Evolutionary conservation across 2,329 filamentous ascomycete genomes (phyloP), one percentile per base, ranked within the genome.

Genomic region (Aphanocladium album): DNA sequence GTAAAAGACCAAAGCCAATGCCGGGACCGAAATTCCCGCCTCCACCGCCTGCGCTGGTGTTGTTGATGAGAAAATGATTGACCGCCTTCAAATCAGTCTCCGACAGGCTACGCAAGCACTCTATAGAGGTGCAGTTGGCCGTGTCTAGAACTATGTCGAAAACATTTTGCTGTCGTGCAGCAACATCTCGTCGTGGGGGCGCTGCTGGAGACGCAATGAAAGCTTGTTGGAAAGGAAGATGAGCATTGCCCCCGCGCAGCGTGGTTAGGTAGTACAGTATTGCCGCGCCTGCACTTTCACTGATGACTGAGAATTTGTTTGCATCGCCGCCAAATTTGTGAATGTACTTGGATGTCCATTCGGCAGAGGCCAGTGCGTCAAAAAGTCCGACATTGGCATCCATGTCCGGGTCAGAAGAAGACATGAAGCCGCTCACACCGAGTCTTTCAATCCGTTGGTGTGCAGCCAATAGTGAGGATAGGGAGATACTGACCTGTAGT

Each of bases 201-300:
- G 60, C 53, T 4, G 58, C 61, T 2, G 62, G 62, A 1, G 64
- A 64, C 2, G 63, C 57, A 11, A 63, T 41, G 9, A 64, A 62
- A 14, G 41, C 61, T 43, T 63, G 51, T 51, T 73, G 72, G 66
- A 81, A 82, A 1, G 78, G 78, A 9, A 65, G 67, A 30, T 53
- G 63, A 8, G 64, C 66, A 25, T 67, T 67, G 2, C 79, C 80
- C 11, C 73, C 67, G 16, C 68, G 65, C 73, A 27, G 81, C 2
- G 62, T 84, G 62, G 84, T 78, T 60, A 85, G 81, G 64, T 84
- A 80, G 70, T 83, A 75, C 60, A 85, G 77, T 3, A 77, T 80
- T 0, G 80, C 80, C 8, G 73, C 81, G 30, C 82, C 82, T 9
- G 82, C 80, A 17, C 77, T 80, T 62, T 80, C 71, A 6, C 80